phyloP scores from a whole-genome alignment of 257 asterid species.

The Nicotiana sylvestris region DNA sequence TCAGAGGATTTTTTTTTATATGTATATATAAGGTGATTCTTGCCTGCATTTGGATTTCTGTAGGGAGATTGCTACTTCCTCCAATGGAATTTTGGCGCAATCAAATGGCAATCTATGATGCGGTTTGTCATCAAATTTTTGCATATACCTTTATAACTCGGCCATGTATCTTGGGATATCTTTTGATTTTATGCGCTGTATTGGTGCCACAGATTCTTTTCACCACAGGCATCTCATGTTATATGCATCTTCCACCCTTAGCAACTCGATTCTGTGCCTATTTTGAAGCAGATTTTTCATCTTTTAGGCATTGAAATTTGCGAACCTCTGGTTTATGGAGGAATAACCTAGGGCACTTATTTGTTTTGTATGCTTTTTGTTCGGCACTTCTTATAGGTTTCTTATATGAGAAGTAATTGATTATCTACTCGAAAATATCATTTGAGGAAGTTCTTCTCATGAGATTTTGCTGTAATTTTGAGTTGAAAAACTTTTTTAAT shows the following conservation, averaged over 20 bases:
- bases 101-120: slow-evolving; percentile 51
- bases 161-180: slow-evolving; percentile 2
- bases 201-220: neutral
- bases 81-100: slow-evolving; percentile 73
- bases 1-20: neutral
- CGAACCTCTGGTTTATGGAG: neutral
- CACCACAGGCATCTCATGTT: neutral
- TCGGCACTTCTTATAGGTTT: neutral
- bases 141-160: neutral
- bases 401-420: neutral
- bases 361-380: neutral
- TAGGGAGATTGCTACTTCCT: slow-evolving; percentile 75
- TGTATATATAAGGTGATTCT: neutral
- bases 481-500: neutral
- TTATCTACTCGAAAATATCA: neutral
- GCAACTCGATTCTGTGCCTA: neutral
- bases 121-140: slow-evolving; percentile 33
- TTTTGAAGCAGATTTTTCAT: slow-evolving; percentile 1
- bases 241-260: neutral
- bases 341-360: neutral
- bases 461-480: neutral
- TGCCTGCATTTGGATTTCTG: slow-evolving; percentile 10
- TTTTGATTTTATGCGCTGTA: neutral
- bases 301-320: neutral
- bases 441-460: neutral